Evolutionary conservation across 345 rosid genomes (phyloP).

Genomic region (Trapa bicornis): DNA sequence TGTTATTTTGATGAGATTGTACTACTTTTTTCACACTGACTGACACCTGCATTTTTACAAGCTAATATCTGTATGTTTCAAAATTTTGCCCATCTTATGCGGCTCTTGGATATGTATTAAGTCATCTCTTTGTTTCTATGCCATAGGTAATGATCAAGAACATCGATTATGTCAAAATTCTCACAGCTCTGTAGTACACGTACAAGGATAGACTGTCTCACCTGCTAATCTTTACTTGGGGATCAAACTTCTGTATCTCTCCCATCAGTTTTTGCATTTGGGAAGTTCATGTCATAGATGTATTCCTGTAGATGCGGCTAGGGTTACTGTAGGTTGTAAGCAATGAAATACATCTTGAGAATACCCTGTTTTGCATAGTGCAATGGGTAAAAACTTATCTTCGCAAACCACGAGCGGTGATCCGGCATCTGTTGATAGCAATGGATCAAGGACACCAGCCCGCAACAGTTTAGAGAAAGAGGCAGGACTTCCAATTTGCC

Average conservation of each 20-base stretch:
- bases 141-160: neutral
- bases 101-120: neutral
- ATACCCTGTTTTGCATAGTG: conserved; percentile 9
- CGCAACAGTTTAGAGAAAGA: conserved; percentile 61
- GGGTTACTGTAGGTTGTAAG: neutral
- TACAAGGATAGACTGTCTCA: conserved; percentile 1
- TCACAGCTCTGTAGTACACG: conserved; percentile 4
- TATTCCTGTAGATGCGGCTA: no score
- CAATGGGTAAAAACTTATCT: conserved; percentile 56
- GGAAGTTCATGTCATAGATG: neutral
- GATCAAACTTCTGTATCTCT: neutral
- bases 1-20: neutral
- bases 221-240: neutral
- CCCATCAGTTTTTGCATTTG: neutral
- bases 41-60: neutral
- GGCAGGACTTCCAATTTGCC: conserved; percentile 55
- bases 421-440: conserved; percentile 29
- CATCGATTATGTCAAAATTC: conserved; percentile 8
- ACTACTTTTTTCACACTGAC: neutral
- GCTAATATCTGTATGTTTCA: neutral
- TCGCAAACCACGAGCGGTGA: conserved; percentile 29
- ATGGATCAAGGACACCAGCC: conserved; percentile 25
- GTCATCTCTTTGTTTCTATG: neutral
- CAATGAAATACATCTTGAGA: conserved; percentile 3
- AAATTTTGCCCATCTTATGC: neutral